Conservation (phyloP, 768 basidiomycete species). For the Amanita jacksonii region DNA sequence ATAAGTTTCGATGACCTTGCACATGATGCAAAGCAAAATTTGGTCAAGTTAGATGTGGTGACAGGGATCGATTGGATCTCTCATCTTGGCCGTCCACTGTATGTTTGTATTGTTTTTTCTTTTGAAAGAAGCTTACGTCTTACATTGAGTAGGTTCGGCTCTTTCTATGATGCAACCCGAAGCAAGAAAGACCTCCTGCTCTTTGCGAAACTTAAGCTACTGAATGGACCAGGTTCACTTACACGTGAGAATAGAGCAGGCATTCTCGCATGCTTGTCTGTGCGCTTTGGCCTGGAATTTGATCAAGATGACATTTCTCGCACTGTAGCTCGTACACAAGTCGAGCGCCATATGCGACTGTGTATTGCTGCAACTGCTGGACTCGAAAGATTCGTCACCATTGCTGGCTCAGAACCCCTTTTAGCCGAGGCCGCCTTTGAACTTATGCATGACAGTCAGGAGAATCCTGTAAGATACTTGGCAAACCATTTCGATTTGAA, state of each 20-base stretch:
- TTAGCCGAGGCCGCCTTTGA: conserved; percentile 19
- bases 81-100: conserved; percentile 18
- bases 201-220: not conserved
- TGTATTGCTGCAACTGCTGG: conserved; percentile 10
- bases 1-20: conserved; percentile 19
- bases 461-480: conserved; percentile 5
- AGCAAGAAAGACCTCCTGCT: not conserved
- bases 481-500: conserved; percentile 7
- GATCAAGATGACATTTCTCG: not conserved
- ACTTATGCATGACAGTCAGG: conserved; percentile 7
- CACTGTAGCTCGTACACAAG: conserved; percentile 9
- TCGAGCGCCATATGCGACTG: conserved; percentile 20
- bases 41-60: conserved; percentile 10
- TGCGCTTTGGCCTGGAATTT: conserved; percentile 16
- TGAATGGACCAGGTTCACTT: not conserved
- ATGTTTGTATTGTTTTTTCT: conserved; percentile 6
- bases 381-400: conserved; percentile 16
- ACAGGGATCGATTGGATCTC: conserved; percentile 13
- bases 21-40: not conserved
- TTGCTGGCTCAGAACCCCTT: conserved; percentile 19
- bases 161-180: not conserved
- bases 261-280: conserved; percentile 5
- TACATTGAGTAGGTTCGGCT: conserved; percentile 9
- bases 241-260: not conserved
- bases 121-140: not conserved